phyloP scores from a whole-genome alignment of 306 rosid species.

The Fragaria nilgerrensis region DNA sequence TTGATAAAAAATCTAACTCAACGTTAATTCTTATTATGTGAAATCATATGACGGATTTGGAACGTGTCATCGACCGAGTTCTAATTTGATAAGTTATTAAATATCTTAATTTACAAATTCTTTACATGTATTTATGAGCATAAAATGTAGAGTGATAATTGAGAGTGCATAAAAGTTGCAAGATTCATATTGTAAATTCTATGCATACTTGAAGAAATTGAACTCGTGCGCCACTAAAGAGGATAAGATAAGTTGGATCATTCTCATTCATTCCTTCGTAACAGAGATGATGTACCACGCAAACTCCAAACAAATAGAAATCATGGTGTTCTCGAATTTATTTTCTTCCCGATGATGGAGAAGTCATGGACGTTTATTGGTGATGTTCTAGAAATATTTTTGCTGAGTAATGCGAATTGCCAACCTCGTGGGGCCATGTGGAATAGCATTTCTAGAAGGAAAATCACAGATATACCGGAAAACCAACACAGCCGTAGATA shows the following conservation, averaged over 20 bases:
- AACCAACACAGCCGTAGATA: background rate
- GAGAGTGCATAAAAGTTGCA: background rate
- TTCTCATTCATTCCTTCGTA: background rate
- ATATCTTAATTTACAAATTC: too few relatives aligned
- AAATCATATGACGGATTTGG: background rate
- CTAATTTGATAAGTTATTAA: too few relatives aligned
- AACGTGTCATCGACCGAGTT: background rate
- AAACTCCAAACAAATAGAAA: background rate
- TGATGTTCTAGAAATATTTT: background rate
- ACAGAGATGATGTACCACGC: background rate
- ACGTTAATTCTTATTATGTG: background rate
- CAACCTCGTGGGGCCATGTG: conserved; percentile 8
- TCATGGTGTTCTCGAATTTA: background rate
- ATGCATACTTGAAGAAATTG: background rate
- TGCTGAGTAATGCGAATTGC: background rate
- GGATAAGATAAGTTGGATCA: background rate
- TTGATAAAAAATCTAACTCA: too few relatives aligned
- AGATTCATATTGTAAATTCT: background rate
- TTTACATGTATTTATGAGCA: background rate
- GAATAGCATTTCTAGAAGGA: conserved; percentile 4
- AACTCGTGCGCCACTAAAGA: background rate
- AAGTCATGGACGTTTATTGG: background rate
- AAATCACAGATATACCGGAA: background rate
- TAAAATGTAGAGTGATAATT: too few relatives aligned
- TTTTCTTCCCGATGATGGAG: conserved; percentile 5